These are phyloP conservation scores for Cajanus cajan DNA, from an alignment of 306 rosid species.

Conservation along the genomic window DNA sequence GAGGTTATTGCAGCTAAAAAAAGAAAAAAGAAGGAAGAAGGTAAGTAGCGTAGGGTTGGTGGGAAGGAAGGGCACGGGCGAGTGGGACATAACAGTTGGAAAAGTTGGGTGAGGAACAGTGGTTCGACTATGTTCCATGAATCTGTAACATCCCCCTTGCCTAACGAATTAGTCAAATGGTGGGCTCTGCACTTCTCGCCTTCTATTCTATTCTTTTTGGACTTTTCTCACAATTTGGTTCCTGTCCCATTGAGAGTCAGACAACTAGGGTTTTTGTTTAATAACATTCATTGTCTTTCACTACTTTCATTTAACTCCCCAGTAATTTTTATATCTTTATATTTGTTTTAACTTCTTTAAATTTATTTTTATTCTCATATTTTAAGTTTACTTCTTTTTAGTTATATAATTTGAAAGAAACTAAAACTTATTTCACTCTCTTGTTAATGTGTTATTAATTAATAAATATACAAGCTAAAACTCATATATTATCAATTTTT, in stretches of 20 bases:
- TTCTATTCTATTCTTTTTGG: neutral
- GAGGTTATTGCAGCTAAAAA: no score
- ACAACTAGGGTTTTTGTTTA: no score
- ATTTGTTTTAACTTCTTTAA: no score
- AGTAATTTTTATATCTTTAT: no score
- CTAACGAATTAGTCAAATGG: conserved; percentile 44
- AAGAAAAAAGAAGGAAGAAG: no score
- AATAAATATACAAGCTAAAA: no score
- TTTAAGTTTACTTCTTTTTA: no score
- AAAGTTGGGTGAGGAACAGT: neutral
- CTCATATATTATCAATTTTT: no score
- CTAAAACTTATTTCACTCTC: no score
- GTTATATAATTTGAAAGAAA: no score
- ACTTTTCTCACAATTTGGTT: conserved; percentile 14
- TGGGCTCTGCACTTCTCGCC: neutral
- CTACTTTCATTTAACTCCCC: neutral
- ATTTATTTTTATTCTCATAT: no score
- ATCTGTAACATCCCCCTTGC: conserved; percentile 59
- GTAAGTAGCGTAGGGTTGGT: conserved; percentile 1
- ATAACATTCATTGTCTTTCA: neutral
- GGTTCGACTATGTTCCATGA: conserved; percentile 55
- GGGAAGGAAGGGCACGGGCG: conserved; percentile 40
- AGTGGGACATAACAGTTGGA: conserved; percentile 17
- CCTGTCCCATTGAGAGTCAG: neutral
- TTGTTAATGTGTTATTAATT: no score